These are phyloP conservation scores for Benincasa hispida DNA, from an alignment of 306 rosid species.

Conservation along the genomic window DNA sequence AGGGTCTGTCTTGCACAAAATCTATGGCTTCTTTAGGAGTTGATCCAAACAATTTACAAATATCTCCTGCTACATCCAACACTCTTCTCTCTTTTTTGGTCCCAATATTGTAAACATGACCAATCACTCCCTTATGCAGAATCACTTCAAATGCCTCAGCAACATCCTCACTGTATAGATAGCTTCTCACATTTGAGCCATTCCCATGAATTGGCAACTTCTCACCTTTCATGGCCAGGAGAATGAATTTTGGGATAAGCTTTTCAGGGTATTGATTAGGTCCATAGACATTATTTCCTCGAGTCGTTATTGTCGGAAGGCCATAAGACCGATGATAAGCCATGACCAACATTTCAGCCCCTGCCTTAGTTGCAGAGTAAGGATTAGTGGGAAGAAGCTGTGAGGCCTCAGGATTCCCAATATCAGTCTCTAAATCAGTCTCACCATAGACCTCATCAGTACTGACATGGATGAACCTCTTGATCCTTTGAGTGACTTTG, in stretches of 20 bases:
- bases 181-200: slow-evolving; percentile 71
- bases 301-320: slow-evolving; percentile 47
- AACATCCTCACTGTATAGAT: slow-evolving; percentile 45
- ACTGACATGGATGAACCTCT: slow-evolving; percentile 65
- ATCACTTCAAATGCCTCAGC: slow-evolving; percentile 77
- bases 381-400: slow-evolving; percentile 66
- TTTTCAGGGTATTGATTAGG: slow-evolving; percentile 67
- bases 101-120: slow-evolving; percentile 56
- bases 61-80: slow-evolving; percentile 39
- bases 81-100: slow-evolving; percentile 56
- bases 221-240: slow-evolving; percentile 56
- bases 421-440: slow-evolving; percentile 34
- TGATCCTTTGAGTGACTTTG: slow-evolving; percentile 33
- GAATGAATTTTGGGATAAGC: slow-evolving; percentile 54
- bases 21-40: slow-evolving; percentile 32
- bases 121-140: slow-evolving; percentile 57
- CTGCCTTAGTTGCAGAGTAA: slow-evolving; percentile 73
- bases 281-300: slow-evolving; percentile 66
- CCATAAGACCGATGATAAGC: slow-evolving; percentile 58
- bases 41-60: slow-evolving; percentile 36
- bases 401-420: slow-evolving; percentile 57
- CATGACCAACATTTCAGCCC: slow-evolving; percentile 72
- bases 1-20: slow-evolving; percentile 67
- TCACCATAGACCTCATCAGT: slow-evolving; percentile 82
- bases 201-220: slow-evolving; percentile 61